Evolutionary conservation across 1,139 yeast genomes (phyloP).

Genomic region (Pichia sp.): DNA sequence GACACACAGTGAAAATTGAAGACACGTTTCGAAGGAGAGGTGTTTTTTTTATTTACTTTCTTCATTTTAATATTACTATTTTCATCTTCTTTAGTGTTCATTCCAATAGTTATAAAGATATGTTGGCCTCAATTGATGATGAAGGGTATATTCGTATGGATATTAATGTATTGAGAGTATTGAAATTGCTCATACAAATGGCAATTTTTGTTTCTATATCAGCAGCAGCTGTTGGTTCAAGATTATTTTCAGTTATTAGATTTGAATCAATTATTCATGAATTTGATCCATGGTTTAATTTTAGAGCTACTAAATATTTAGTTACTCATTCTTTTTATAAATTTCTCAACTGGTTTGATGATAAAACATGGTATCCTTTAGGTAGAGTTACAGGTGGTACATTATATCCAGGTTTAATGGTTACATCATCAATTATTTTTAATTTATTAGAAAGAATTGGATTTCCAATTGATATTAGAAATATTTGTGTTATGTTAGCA

Average conservation of each 20-base stretch:
- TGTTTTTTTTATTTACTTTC: too few relatives aligned
- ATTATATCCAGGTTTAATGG: constrained; percentile 96
- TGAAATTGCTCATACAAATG: constrained; percentile 26
- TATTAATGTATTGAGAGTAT: constrained; percentile 16
- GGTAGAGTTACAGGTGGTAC: constrained; percentile 99
- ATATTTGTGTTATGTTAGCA: constrained; percentile 91
- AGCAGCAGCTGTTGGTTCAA: constrained; percentile 78
- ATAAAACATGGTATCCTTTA: constrained; percentile 97
- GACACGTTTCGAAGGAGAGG: too few relatives aligned
- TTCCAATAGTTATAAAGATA: too few relatives aligned
- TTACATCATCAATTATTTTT: constrained; percentile 88
- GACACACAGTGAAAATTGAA: too few relatives aligned
- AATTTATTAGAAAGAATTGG: constrained; percentile 59
- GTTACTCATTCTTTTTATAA: constrained; percentile 80
- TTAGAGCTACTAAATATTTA: constrained; percentile 86
- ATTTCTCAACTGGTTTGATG: constrained; percentile 97
- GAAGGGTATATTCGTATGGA: constrained; percentile 27
- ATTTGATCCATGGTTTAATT: constrained; percentile 98
- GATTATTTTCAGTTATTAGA: constrained; percentile 73
- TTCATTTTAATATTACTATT: too few relatives aligned
- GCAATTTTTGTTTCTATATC: constrained; percentile 30
- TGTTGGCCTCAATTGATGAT: constrained; percentile 22
- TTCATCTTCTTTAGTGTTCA: too few relatives aligned
- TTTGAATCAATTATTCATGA: constrained; percentile 97
- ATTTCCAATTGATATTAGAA: constrained; percentile 88